Evolutionary conservation across 805 yeast species (phyloP).

Genomic region (Isabelozyma heimii): DNA sequence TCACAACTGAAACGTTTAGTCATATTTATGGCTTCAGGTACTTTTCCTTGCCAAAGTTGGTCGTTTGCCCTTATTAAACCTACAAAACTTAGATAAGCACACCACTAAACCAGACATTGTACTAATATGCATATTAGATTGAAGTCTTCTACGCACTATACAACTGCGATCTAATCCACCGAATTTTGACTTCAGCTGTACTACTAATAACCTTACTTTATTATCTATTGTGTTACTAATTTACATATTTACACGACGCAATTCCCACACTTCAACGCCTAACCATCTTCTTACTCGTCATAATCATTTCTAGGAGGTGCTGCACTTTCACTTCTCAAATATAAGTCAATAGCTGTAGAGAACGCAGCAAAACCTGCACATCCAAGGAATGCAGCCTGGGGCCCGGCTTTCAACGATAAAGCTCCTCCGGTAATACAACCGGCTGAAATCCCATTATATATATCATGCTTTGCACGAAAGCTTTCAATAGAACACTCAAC

Average conservation of each 20-base stretch:
- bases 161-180: no score
- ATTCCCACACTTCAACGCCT: not conserved
- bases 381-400: constrained; percentile 85
- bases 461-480: constrained; percentile 83
- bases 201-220: not conserved
- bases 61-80: no score
- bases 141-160: no score
- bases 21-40: no score
- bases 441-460: constrained; percentile 87
- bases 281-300: constrained; percentile 40
- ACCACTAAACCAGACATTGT: no score
- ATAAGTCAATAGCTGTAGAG: constrained; percentile 82
- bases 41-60: no score
- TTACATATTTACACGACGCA: not conserved
- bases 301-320: constrained; percentile 88
- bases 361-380: constrained; percentile 98
- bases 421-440: constrained; percentile 98
- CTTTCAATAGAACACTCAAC: constrained; percentile 90
- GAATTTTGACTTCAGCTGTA: no score
- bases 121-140: no score
- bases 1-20: no score
- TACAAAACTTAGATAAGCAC: no score
- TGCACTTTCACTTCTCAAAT: constrained; percentile 78
- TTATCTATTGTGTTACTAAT: not conserved
- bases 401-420: constrained; percentile 87